Evolutionary conservation across 257 asterid genomes (phyloP).

Genomic region (Penstemon eatonii): DNA sequence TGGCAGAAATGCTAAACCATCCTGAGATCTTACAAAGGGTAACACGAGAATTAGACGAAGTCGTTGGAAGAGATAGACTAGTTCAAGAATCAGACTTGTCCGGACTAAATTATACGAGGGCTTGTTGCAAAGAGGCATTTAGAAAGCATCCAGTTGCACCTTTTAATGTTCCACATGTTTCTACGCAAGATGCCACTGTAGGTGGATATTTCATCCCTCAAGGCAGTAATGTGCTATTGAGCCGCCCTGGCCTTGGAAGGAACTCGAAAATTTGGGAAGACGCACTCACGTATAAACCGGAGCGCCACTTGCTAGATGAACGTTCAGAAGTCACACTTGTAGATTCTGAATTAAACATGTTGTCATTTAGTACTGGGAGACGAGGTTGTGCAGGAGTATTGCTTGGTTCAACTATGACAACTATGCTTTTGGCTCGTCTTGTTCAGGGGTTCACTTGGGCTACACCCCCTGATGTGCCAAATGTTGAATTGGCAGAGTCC

Average conservation of each 20-base stretch:
- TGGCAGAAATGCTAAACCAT: conserved; percentile 25
- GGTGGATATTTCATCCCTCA: conserved; percentile 22
- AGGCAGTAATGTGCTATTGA: conserved; percentile 16
- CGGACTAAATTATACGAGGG: conserved; percentile 8
- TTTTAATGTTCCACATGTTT: conserved; percentile 14
- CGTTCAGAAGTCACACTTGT: not conserved
- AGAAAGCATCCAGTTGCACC: conserved; percentile 16
- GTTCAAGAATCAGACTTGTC: conserved; percentile 23
- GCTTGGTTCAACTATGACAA: no score
- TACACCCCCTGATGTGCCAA: no score
- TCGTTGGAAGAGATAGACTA: conserved; percentile 18
- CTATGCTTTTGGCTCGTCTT: no score
- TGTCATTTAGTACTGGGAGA: conserved; percentile 17
- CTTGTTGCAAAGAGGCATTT: conserved; percentile 23
- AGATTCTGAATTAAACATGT: not conserved
- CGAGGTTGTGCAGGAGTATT: conserved; percentile 5
- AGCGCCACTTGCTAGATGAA: conserved; percentile 13
- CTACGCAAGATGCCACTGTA: not conserved
- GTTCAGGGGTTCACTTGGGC: no score
- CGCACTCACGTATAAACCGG: conserved; percentile 10
- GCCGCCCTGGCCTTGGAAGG: conserved; percentile 19
- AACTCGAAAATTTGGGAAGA: conserved; percentile 24
- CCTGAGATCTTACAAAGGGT: not conserved
- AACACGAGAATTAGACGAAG: not conserved
- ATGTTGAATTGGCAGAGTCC: no score